Base-by-base conservation (phyloP, 768 basidiomycete genomes). In the Mycena latifolia region DNA sequence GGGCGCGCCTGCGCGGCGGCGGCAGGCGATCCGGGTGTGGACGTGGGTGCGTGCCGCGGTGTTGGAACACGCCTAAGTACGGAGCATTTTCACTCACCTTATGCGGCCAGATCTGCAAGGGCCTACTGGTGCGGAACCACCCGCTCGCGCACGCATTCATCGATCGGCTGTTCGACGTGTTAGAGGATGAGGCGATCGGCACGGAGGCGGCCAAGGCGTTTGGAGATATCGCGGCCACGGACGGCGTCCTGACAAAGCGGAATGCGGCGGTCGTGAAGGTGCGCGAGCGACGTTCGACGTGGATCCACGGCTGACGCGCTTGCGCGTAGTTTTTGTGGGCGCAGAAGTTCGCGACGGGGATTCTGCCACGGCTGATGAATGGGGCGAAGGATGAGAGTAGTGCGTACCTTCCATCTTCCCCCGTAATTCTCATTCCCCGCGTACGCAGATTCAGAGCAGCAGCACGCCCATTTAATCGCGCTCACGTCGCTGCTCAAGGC, bases 241-340 rank as follows among this genome's bases (percentile, higher is more conserved):
- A 94, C 69, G 74, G 78, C 11, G 77, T 92, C 27, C 76, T 98
- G 70, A 91, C 88, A 12, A 98, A 95, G 78, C 81, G 82, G 54
- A 92, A 97, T 72, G 86, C 90, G 76, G 88, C 93, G 2, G 84
- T 92, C 17, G 81, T 95, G 41, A 92, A 91, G 84, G 97, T 94
- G 62, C 61, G 82, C 15, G 10, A 10, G 11, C 69, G 55, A 33
- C 33, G 53, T 5, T 39, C 6, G 6, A 33, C 11, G 6, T 33
- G 31, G 31, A 33, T 33, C 6, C 6, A 5, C 6, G 31, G 31
- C 5, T 27, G 18, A 8, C 47, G 22, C 45, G 18, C 48, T n/a
- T 52, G 12, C 52, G 28, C n/a, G 17, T 74, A 97, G 91, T 82
- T 93, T 54, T 82, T 94, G 11, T 87, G 91, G 69, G 83, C 87